Evolutionary conservation across 2,329 filamentous ascomycete genomes (phyloP).

Genomic region (Mycogone perniciosa): DNA sequence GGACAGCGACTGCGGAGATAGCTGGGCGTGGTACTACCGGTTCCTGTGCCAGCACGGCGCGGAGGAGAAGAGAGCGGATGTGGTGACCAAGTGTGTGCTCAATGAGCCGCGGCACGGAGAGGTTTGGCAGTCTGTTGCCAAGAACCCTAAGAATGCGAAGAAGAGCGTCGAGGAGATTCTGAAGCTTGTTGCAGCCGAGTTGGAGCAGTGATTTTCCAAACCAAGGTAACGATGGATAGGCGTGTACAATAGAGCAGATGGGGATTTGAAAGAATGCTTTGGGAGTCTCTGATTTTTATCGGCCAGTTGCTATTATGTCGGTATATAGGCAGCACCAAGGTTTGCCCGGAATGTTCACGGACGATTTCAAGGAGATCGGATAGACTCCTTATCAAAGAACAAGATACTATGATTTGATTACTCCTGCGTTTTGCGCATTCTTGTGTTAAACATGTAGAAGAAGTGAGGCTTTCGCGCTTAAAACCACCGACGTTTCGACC

Average conservation of each 20-base stretch:
- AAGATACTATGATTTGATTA: not conserved
- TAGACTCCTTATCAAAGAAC: not conserved
- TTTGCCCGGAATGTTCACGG: not conserved
- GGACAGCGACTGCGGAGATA: slow-evolving; percentile 82
- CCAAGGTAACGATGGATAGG: not conserved
- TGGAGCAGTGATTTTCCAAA: slow-evolving; percentile 25
- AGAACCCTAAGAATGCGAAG: slow-evolving; percentile 75
- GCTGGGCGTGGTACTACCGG: slow-evolving; percentile 97
- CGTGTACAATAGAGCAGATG: slow-evolving; percentile 6
- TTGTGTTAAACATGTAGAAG: too few relatives aligned
- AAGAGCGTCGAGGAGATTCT: slow-evolving; percentile 75
- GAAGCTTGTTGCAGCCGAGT: slow-evolving; percentile 60
- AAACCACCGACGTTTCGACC: not conserved
- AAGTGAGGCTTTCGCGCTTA: not conserved
- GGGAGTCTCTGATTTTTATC: not conserved
- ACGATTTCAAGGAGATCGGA: not conserved
- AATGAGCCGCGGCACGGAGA: slow-evolving; percentile 92
- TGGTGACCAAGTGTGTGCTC: slow-evolving; percentile 70
- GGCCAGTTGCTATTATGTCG: not conserved
- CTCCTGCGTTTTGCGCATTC: not conserved
- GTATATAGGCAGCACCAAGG: not conserved
- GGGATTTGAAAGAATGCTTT: slow-evolving; percentile 3
- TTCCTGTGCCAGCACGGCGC: slow-evolving; percentile 90
- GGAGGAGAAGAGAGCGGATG: slow-evolving; percentile 82
- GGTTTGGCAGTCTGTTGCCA: slow-evolving; percentile 78